These are phyloP conservation scores for Graphium sp. DNA, from an alignment of 2,329 filamentous ascomycete genomes.

Conservation along the genomic window DNA sequence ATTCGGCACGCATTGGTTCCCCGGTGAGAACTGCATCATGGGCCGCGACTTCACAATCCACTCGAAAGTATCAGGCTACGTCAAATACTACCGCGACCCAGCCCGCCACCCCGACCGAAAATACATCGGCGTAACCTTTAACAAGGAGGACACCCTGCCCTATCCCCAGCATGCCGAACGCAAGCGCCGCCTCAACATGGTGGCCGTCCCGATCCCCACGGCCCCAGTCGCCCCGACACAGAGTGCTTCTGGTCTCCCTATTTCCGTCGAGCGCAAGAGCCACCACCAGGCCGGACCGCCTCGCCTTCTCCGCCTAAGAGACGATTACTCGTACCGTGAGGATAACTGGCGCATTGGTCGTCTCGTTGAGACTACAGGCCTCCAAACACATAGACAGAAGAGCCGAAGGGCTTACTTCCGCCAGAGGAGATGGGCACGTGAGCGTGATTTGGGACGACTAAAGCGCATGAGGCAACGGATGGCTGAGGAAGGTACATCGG, in stretches of 20 bases:
- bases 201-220: slow-evolving; percentile 28
- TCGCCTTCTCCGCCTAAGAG: slow-evolving; percentile 29
- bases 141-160: slow-evolving; percentile 66
- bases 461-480: slow-evolving; percentile 21
- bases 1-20: slow-evolving; percentile 84
- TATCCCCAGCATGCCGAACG: slow-evolving; percentile 58
- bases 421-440: slow-evolving; percentile 22
- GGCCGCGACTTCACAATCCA: slow-evolving; percentile 95
- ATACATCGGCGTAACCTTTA: slow-evolving; percentile 87
- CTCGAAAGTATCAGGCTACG: slow-evolving; percentile 70
- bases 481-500: slow-evolving; percentile 21
- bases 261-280: slow-evolving; percentile 24
- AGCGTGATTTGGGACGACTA: no score
- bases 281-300: slow-evolving; percentile 21
- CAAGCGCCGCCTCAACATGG: slow-evolving; percentile 60
- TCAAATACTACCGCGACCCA: slow-evolving; percentile 92
- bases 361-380: slow-evolving; percentile 31
- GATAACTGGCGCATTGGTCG: slow-evolving; percentile 42
- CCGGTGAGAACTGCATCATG: slow-evolving; percentile 89
- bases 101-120: slow-evolving; percentile 66
- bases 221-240: slow-evolving; percentile 18
- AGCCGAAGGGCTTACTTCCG: slow-evolving; percentile 32
- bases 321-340: slow-evolving; percentile 42
- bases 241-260: slow-evolving; percentile 32
- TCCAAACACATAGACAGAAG: slow-evolving; percentile 29